Evolutionary conservation across 2,329 filamentous ascomycete genomes (phyloP), one percentile per base, ranked within the genome.

Genomic region (Hymenoscyphus occultus): DNA sequence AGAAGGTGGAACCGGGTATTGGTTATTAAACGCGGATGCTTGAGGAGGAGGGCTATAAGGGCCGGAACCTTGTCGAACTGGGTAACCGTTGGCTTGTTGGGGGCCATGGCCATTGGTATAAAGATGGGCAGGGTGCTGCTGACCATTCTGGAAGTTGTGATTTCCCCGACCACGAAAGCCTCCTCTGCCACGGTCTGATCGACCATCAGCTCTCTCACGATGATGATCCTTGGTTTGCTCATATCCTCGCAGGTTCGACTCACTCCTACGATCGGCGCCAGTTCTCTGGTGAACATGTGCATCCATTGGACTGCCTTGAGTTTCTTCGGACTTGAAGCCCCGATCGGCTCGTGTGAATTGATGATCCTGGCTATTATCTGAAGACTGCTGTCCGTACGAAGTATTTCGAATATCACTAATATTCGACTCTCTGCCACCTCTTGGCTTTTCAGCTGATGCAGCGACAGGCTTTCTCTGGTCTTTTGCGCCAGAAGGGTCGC

Each of bases 131-230:
- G 70, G 66, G 65, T 73, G 72, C 59, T 72, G 68, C 60, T 74
- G 72, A 31, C 71, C 71, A 67, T 72, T 79, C 70, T 67, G 66
- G 71, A 73, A 75, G 56, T 70, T 72, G 56, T 78, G 77, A 22
- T 73, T 74, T 64, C 77, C 80, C 61, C 82, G 77, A 54, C 78
- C 78, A 65, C 81, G 79, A 61, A 73, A 78, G 22, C 78, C 78
- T 62, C 82, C 82, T 65, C 82, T 79, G 54, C 75, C 70, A 65
- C 77, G 78, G 67, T 77, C 77, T 61, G 78, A 73, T 59, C 80
- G 74, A 28, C 75, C 74, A 22, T 51, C 45, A 19, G n/a, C 45
- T 28, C 45, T 51, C 40, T 77, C 76, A 61, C 75, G 74, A 60
- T 40, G 68, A 28, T 66, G 58, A 3, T 77, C 75, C 64, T 72